Conservation (phyloP, 2,329 filamentous ascomycete genomes). For the Colletotrichum musae region DNA sequence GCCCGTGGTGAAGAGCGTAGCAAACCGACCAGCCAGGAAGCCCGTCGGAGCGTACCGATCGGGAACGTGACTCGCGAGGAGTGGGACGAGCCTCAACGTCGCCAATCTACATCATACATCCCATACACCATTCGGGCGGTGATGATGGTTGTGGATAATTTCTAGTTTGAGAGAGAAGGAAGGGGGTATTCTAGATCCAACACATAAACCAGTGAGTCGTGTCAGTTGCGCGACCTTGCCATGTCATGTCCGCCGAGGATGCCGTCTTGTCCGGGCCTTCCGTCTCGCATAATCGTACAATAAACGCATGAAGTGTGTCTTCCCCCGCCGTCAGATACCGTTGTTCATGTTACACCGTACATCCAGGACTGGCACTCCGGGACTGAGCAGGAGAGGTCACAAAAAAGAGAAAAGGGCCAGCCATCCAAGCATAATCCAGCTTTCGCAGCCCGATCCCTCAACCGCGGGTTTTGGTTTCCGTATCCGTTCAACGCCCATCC, state of each 20-base stretch:
- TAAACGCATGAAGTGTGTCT: no score
- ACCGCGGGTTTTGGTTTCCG: not conserved
- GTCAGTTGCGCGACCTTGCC: not conserved
- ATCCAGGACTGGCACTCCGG: constrained; percentile 1
- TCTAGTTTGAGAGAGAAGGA: not conserved
- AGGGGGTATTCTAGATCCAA: constrained; percentile 30
- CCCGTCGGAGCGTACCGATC: not conserved
- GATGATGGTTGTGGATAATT: not conserved
- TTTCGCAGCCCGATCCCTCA: not conserved
- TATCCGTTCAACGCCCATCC: constrained; percentile 15
- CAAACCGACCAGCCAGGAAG: not conserved
- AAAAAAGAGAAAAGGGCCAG: no score
- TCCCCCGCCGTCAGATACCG: no score
- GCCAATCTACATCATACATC: constrained; percentile 29
- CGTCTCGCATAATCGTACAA: constrained; percentile 34
- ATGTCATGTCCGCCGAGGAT: constrained; percentile 6
- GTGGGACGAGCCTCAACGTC: constrained; percentile 1
- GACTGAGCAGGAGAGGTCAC: not conserved
- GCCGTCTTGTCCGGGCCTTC: constrained; percentile 13
- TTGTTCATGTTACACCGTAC: constrained; percentile 4
- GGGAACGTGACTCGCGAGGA: constrained; percentile 21
- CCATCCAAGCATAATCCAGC: constrained; percentile 1
- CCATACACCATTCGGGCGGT: no score
- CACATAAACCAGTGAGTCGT: not conserved
- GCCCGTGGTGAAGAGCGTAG: not conserved